Evolutionary conservation across 2,329 filamentous ascomycete genomes (phyloP), one percentile per base, ranked within the genome.

Genomic region (Alternaria arborescens): DNA sequence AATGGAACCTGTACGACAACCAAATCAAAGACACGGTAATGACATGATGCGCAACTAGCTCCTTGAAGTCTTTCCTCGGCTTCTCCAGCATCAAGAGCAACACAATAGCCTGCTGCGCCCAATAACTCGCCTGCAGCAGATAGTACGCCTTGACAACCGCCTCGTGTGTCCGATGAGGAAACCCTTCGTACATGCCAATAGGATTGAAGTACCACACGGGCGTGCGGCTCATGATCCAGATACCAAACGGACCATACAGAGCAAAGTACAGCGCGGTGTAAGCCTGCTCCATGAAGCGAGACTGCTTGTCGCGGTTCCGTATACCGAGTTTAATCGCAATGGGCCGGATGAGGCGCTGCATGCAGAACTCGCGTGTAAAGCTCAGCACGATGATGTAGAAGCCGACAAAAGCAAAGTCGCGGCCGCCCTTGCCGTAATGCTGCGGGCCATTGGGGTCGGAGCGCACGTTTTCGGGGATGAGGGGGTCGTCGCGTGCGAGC

Each of bases 191-290:
- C 92, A 97, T 97, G 78, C 88, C 92, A 28, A 83, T 84, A 2
- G 92, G 95, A 82, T 96, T 94, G 85, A 97, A 97, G 80, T 97
- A 97, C 94, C 93, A 97, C 42, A 97, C 88, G 8, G 93, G 90
- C n/a, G 92, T 94, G 64, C 87, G 86, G 74, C 87, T 91, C 94
- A 98, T 97, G 77, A 97, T 91, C 77, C 91, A 97, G 72, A 97
- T 79, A 55, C 94, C 94, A 56, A 89, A 89, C 2, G 93, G 93
- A 1, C 93, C 93, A 58, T 96, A 89, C 59, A 95, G 77, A 44
- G 80, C 88, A 79, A 97, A 97, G 85, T 98, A 97, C 55, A 97
- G 83, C 26, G 93, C 94, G 1, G 94, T 97, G 81, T 98, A 98
- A 74, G 91, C 88, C 81, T 98, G 94, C 80, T 98, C 94, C 92